Evolutionary conservation across 257 asterid species (phyloP), one percentile per base, ranked within the genome.

Genomic region (Primulina eburnea): DNA sequence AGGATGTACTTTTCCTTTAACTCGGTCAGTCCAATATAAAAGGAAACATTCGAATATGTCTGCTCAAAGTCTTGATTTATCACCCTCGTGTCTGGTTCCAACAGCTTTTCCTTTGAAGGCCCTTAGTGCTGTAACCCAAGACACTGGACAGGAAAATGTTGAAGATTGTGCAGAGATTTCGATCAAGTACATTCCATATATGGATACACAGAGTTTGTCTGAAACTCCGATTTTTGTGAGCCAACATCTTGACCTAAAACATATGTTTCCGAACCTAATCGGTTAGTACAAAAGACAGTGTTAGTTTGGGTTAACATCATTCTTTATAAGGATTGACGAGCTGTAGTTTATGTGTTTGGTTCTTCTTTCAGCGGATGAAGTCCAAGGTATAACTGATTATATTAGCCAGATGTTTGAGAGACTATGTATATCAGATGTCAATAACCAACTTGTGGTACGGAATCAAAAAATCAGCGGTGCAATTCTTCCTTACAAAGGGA

Each of bases 151-250:
- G n/a, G 53, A 43, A 43, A 43, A 43, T 43, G 53, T 43, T 11
- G 53, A 43, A 43, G 53, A 43, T 43, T 43, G 53, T 43, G 17
- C 53, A 38, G 47, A 10, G 47, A 38, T 11, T 12, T 43, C 53
- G 2, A n/a, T 12, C 53, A 43, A 43, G 53, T n/a, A 43, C 53
- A 43, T 43, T 43, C 47, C 47, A 12, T 12, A 43, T 43, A 11
- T 43, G 53, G 53, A 43, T 43, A n/a, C 17, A 43, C n/a, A 3
- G 12, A 0, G 53, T 11, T 43, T 43, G 17, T 12, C 7, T 58
- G 57, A 11, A 20, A 20, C 59, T 58, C 71, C 73, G 14, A 2
- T 30, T 34, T 47, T n/a, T 20, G 37, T 11, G 62, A 71, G 62
- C 47, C 62, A 2, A 12, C 30, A 6, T 20, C 33, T 20, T 66